phyloP scores from a whole-genome alignment of 208 protist species.

The Endotrypanum monterogeii region DNA sequence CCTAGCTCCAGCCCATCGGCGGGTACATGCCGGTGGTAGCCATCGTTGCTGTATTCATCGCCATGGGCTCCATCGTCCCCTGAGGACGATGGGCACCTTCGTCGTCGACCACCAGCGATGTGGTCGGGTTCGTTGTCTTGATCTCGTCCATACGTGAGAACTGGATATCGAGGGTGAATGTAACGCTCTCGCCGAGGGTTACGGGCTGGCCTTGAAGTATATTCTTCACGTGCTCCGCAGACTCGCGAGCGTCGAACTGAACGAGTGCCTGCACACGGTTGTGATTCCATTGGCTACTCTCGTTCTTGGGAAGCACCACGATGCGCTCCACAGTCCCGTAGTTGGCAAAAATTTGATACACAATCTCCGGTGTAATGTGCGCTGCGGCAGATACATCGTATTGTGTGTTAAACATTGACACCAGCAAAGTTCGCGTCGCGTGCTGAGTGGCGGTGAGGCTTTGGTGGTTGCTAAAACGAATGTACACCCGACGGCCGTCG shows the following conservation, averaged over 20 bases:
- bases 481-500: slow-evolving; percentile 90
- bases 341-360: slow-evolving; percentile 90
- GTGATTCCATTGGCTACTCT: slow-evolving; percentile 87
- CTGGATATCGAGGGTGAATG: slow-evolving; percentile 93
- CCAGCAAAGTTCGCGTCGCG: slow-evolving; percentile 84
- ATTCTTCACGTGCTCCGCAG: slow-evolving; percentile 88
- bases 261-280: slow-evolving; percentile 92
- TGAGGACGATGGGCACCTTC: slow-evolving; percentile 61
- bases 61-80: slow-evolving; percentile 23
- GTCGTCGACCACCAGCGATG: slow-evolving; percentile 81
- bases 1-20: slow-evolving; percentile 34
- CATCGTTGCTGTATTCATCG: slow-evolving; percentile 27
- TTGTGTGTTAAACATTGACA: slow-evolving; percentile 94
- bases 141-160: slow-evolving; percentile 92
- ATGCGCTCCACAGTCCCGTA: slow-evolving; percentile 90
- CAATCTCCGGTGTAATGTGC: slow-evolving; percentile 89
- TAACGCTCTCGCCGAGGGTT: slow-evolving; percentile 83
- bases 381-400: slow-evolving; percentile 87
- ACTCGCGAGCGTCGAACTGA: slow-evolving; percentile 82
- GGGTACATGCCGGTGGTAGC: slow-evolving; percentile 22
- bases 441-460: slow-evolving; percentile 90
- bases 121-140: slow-evolving; percentile 83
- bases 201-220: slow-evolving; percentile 91
- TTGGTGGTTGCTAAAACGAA: slow-evolving; percentile 91
- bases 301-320: slow-evolving; percentile 92